Evolutionary conservation across 495 filamentous ascomycete species (phyloP).

Genomic region (Staphylotrichum longicolle): DNA sequence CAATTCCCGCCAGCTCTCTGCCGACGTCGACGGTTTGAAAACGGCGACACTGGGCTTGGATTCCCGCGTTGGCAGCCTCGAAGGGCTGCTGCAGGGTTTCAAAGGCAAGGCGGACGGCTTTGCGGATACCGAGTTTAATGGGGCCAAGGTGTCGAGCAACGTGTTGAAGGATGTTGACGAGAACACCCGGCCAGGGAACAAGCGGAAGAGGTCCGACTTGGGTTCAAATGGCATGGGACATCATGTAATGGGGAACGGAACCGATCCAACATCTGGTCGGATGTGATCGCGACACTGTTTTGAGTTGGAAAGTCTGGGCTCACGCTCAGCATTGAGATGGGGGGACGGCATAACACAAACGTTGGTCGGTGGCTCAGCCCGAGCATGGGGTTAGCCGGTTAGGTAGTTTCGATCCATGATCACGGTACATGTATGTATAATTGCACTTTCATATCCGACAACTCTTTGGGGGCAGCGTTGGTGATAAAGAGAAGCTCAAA

Average conservation of each 20-base stretch:
- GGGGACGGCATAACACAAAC: too few species aligned
- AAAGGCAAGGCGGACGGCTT: neutral
- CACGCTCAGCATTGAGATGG: too few species aligned
- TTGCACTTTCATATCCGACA: too few species aligned
- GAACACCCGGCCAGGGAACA: neutral
- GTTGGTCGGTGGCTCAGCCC: too few species aligned
- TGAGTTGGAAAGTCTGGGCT: too few species aligned
- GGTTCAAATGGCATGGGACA: neutral
- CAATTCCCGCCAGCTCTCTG: constrained; percentile 8
- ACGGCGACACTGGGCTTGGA: neutral
- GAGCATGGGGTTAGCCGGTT: too few species aligned
- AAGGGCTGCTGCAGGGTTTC: constrained; percentile 10
- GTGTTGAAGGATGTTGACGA: neutral
- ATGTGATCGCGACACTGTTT: too few species aligned
- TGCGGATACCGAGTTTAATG: neutral
- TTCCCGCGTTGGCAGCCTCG: neutral
- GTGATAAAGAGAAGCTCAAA: too few species aligned
- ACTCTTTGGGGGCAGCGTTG: too few species aligned
- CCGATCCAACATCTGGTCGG: neutral
- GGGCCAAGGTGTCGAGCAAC: neutral
- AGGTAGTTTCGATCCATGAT: too few species aligned
- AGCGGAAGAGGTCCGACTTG: constrained; percentile 10
- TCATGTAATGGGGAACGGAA: neutral
- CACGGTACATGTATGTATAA: too few species aligned
- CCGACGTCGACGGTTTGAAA: constrained; percentile 15